phyloP scores from a whole-genome alignment of 2,329 filamentous ascomycete species.

The Fusarium bactridioides region DNA sequence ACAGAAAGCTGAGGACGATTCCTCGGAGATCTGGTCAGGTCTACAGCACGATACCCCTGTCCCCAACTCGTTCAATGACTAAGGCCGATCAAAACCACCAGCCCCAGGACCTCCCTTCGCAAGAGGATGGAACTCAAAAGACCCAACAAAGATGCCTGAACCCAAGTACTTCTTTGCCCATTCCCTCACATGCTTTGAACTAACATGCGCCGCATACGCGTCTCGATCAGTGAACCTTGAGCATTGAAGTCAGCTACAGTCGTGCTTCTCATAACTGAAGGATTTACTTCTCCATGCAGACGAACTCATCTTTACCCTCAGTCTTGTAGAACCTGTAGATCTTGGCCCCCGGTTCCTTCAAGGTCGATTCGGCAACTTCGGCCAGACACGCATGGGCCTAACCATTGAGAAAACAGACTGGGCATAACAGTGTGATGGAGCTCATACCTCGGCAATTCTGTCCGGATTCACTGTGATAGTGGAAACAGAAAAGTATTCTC shows the following conservation, averaged over 20 bases:
- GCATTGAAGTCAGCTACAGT: neutral
- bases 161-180: slow-evolving; percentile 11
- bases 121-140: slow-evolving; percentile 3
- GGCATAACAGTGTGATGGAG: fast-evolving
- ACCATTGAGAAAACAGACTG: neutral
- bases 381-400: neutral
- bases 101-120: neutral
- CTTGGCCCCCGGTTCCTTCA: slow-evolving; percentile 1
- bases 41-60: neutral
- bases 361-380: slow-evolving; percentile 5
- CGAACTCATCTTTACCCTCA: slow-evolving; percentile 1
- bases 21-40: neutral
- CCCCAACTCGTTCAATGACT: neutral
- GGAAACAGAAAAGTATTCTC: slow-evolving; percentile 8
- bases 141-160: slow-evolving; percentile 11
- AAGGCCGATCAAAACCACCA: slow-evolving; percentile 12
- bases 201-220: neutral
- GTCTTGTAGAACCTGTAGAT: slow-evolving; percentile 19
- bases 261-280: fast-evolving
- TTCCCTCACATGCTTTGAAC: slow-evolving; percentile 4
- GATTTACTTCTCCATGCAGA: slow-evolving; percentile 7
- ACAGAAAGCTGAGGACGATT: neutral
- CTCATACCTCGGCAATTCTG: neutral
- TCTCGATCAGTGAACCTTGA: neutral
- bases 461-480: neutral